These are phyloP conservation scores for Xerocomus amazonicus DNA, from an alignment of 1,284 basidiomycete genomes.

Conservation along the genomic window DNA sequence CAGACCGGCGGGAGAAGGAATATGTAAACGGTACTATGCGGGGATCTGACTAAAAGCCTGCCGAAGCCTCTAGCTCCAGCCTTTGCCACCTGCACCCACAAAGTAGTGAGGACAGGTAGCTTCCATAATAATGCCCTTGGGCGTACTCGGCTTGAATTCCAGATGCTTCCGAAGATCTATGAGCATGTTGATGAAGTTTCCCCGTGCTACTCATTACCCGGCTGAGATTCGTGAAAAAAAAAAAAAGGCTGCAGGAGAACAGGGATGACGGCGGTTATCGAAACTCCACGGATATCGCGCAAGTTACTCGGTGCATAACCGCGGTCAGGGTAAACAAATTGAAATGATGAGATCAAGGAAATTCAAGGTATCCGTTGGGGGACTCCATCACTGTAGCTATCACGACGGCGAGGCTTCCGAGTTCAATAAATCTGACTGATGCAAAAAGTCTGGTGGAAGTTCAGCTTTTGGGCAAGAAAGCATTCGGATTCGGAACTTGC, in stretches of 20 bases:
- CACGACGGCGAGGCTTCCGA: conserved; percentile 25
- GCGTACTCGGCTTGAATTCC: conserved; percentile 18
- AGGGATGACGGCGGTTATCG: not conserved
- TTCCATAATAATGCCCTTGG: conserved; percentile 30
- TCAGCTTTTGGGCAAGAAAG: conserved; percentile 9
- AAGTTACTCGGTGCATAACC: conserved; percentile 2
- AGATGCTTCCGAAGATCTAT: conserved; percentile 10
- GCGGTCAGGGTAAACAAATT: not conserved
- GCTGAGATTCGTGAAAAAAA: not conserved
- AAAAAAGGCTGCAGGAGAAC: not conserved
- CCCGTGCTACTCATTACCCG: not conserved
- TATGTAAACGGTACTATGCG: conserved; percentile 13
- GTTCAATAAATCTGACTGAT: conserved; percentile 28
- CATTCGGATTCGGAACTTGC: conserved; percentile 29
- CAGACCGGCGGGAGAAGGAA: conserved; percentile 30
- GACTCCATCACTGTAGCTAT: conserved; percentile 28
- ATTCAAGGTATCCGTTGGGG: conserved; percentile 4
- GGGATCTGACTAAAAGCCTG: conserved; percentile 21
- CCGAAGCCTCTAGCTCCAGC: conserved; percentile 10
- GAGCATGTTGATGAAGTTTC: conserved; percentile 9
- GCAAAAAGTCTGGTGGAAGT: conserved; percentile 26
- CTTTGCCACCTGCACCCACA: conserved; percentile 18
- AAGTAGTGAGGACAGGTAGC: conserved; percentile 6
- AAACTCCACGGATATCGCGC: not conserved
- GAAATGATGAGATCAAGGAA: conserved; percentile 1